phyloP scores from a whole-genome alignment of 345 rosid genomes.

The Syzygium aromaticum region DNA sequence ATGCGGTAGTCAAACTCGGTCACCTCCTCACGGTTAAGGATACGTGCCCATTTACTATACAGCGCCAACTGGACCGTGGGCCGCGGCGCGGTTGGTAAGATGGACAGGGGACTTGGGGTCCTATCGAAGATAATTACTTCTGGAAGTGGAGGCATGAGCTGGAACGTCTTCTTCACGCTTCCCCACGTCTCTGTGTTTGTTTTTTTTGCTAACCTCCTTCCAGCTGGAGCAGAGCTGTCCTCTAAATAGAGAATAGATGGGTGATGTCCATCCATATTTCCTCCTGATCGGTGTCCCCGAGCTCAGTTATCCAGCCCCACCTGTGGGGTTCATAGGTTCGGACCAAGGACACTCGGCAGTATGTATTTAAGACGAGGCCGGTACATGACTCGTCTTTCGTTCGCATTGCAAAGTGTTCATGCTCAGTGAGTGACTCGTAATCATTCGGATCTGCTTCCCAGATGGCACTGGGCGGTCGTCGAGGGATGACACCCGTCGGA shows the following conservation, averaged over 20 bases:
- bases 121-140: not conserved
- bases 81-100: not conserved
- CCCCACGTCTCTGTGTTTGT: not conserved
- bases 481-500: not conserved
- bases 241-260: not conserved
- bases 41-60: not conserved
- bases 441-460: not conserved
- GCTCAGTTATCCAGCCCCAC: not conserved
- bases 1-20: not conserved
- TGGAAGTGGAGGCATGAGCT: not conserved
- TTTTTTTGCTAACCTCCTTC: not conserved
- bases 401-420: not conserved
- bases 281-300: not conserved
- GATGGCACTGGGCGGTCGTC: not conserved
- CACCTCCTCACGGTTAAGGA: not conserved
- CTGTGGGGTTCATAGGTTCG: not conserved
- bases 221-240: not conserved
- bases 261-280: not conserved
- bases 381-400: not conserved
- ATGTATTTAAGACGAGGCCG: not conserved
- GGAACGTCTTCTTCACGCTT: not conserved
- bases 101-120: not conserved
- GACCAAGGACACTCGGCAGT: not conserved
- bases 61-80: not conserved
- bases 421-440: not conserved